Evolutionary conservation across 2,329 filamentous ascomycete genomes (phyloP).

Genomic region (Seiridium cupressi): DNA sequence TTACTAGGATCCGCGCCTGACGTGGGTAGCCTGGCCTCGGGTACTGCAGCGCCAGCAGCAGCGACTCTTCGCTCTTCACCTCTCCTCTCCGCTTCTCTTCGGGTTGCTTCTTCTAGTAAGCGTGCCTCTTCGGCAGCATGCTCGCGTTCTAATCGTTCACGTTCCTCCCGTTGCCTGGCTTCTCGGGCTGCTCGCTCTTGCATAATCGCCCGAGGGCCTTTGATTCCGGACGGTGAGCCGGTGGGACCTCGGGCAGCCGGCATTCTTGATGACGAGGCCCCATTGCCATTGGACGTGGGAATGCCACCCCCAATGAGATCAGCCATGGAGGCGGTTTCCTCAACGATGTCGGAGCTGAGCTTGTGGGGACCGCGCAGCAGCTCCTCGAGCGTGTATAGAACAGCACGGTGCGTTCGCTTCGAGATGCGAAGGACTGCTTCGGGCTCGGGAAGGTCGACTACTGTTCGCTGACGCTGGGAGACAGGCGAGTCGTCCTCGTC

Average conservation of each 20-base stretch:
- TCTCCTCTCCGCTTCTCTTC: conserved; percentile 60
- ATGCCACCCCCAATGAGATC: conserved; percentile 64
- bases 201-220: conserved; percentile 90
- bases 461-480: conserved; percentile 24
- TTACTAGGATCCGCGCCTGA: conserved; percentile 16
- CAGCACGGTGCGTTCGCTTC: conserved; percentile 80
- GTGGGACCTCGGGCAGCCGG: conserved; percentile 49
- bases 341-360: conserved; percentile 80
- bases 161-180: conserved; percentile 63
- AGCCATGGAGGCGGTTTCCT: conserved; percentile 91
- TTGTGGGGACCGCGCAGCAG: conserved; percentile 77
- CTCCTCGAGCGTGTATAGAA: conserved; percentile 90
- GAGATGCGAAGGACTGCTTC: conserved; percentile 66
- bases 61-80: conserved; percentile 28
- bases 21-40: conserved; percentile 16
- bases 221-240: conserved; percentile 63
- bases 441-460: conserved; percentile 33
- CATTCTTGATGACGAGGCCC: conserved; percentile 41
- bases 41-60: conserved; percentile 36
- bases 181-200: conserved; percentile 78
- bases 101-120: conserved; percentile 53
- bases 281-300: conserved; percentile 55
- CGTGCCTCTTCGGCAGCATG: conserved; percentile 57
- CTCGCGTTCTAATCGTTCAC: conserved; percentile 52
- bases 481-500: conserved; percentile 37